Base-by-base conservation (phyloP, 2,329 filamentous ascomycete genomes). In the Triangularia setosa region DNA sequence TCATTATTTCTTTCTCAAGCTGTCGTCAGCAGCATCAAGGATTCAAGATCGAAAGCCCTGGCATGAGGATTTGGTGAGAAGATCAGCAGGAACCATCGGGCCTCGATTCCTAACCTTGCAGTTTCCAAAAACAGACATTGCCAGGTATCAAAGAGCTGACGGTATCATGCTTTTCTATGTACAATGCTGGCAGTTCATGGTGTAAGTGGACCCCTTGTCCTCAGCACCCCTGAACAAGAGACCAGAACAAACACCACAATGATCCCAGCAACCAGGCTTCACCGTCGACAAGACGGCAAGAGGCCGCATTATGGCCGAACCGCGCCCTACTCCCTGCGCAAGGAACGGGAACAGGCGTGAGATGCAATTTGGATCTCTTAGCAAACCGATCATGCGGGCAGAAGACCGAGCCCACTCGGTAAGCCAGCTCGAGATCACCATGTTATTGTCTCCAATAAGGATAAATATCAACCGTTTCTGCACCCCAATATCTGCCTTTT, bases 391-490 rank as follows among this genome's bases (percentile, higher is more conserved):
- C 52, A 55, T 55, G 52, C 52, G 23, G 52, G 21, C 48, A 23
- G 6, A 1, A 23, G 58, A 25, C 5, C 35, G 58, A 27, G 5
- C 12, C 25, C 16, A 59, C 18, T 35, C 56, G 30, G 57, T 25
- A 55, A 21, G 18, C 57, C 18, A 59, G 57, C 57, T 59, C 58
- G 12, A 44, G 35, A 60, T 27, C 35, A 60, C 33, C 40, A 60
- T n/a, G 25, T 48, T 53, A 60, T 27, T 60, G 21, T 27, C 30
- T 53, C n/a, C 40, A 60, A 60, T 60, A 60, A 60, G 58, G 58
- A 60, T 60, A 60, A 60, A 60, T 60, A 60, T 53, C 58, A 60
- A 60, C 21, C 58, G 27, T 16, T 25, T 52, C 58, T 27, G 35
- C 35, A 48, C 35, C 35, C 40, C 12, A 60, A 52, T 48, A 27